These are phyloP conservation scores for Diaporthe sp. DNA, from an alignment of 2,329 filamentous ascomycete species.

Conservation along the genomic window DNA sequence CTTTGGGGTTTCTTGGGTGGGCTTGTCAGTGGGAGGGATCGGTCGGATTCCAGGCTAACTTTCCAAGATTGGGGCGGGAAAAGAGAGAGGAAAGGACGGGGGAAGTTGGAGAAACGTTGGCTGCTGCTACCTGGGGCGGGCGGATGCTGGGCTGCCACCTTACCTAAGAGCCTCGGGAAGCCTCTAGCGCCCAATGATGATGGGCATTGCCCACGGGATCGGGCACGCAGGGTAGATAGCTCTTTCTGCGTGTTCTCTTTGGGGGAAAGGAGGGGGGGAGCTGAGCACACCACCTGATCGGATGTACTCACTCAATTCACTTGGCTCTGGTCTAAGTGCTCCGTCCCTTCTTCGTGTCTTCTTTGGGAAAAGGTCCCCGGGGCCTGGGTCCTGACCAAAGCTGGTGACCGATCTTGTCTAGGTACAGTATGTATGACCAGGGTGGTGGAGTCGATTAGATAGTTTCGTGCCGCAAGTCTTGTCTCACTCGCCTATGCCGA, in stretches of 20 bases:
- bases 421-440: slow-evolving; percentile 19
- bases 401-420: slow-evolving; percentile 25
- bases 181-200: slow-evolving; percentile 18
- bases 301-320: slow-evolving; percentile 8
- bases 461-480: slow-evolving; percentile 4
- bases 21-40: slow-evolving; percentile 23
- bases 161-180: slow-evolving; percentile 28
- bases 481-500: slow-evolving; percentile 22
- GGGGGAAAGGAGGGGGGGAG: not conserved
- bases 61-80: slow-evolving; percentile 5
- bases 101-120: slow-evolving; percentile 26
- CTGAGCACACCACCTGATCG: slow-evolving; percentile 32
- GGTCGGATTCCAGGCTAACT: slow-evolving; percentile 8
- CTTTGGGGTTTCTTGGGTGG: slow-evolving; percentile 1
- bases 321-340: not conserved
- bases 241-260: not conserved
- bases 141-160: slow-evolving; percentile 6
- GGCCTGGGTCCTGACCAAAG: slow-evolving; percentile 15
- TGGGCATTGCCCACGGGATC: slow-evolving; percentile 28
- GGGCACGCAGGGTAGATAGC: slow-evolving; percentile 7
- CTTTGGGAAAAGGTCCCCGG: not conserved
- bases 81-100: slow-evolving; percentile 21
- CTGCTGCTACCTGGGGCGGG: slow-evolving; percentile 25
- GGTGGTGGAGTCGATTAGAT: not conserved
- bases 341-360: slow-evolving; percentile 1